Conservation (phyloP, 495 filamentous ascomycete species). For the Neurospora discreta region DNA sequence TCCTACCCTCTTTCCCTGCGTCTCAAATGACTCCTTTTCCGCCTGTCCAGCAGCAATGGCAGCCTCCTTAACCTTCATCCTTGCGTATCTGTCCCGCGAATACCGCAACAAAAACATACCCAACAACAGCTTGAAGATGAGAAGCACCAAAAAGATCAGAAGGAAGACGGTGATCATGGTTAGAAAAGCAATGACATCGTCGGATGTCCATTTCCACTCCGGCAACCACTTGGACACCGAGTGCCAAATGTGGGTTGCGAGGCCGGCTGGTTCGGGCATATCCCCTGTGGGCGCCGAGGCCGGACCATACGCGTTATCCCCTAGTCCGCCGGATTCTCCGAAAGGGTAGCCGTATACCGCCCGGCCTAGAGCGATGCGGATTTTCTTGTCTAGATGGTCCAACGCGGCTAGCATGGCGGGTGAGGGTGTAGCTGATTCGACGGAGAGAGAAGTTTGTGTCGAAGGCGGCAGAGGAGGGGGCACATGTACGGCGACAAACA, state of each 20-base stretch:
- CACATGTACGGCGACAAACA: constrained; percentile 84
- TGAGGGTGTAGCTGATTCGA: constrained; percentile 41
- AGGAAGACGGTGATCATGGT: constrained; percentile 75
- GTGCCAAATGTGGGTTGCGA: constrained; percentile 16
- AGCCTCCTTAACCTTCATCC: constrained; percentile 64
- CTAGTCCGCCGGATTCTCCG: constrained; percentile 2
- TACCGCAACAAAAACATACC: constrained; percentile 72
- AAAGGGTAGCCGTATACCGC: constrained; percentile 47
- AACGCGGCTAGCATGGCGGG: constrained; percentile 62
- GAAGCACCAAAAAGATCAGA: constrained; percentile 61
- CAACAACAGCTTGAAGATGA: constrained; percentile 72
- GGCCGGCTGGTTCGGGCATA: background rate
- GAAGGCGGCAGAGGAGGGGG: constrained; percentile 63
- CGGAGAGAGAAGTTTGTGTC: constrained; percentile 49
- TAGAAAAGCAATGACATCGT: constrained; percentile 55
- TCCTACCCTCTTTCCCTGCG: constrained; percentile 62
- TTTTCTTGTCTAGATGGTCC: constrained; percentile 62
- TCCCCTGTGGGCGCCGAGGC: background rate
- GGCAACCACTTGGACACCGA: constrained; percentile 19
- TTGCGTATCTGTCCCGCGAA: constrained; percentile 62
- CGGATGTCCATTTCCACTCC: constrained; percentile 28
- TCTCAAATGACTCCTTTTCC: constrained; percentile 46
- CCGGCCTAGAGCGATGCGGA: constrained; percentile 59
- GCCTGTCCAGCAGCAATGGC: constrained; percentile 33
- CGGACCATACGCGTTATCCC: constrained; percentile 1